phyloP scores from a whole-genome alignment of 495 filamentous ascomycete genomes.

The Penicillium ucsense region DNA sequence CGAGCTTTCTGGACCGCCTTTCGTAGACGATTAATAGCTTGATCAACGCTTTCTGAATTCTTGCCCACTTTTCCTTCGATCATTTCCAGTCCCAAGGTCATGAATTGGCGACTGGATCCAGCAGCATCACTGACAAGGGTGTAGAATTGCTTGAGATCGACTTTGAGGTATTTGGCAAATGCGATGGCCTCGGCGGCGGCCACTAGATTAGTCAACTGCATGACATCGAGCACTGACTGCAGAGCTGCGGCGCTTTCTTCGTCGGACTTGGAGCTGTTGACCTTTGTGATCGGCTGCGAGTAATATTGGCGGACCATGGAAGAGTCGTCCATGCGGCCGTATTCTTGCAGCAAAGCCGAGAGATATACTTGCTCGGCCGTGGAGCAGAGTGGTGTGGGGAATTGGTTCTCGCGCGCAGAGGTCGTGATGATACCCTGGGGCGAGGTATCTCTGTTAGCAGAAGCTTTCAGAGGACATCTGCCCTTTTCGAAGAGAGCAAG shows the following conservation, averaged over 20 bases:
- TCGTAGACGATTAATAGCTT: conserved; percentile 49
- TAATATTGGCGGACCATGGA: conserved; percentile 55
- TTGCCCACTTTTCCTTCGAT: conserved; percentile 24
- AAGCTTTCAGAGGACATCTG: too few species aligned
- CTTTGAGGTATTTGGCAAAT: conserved; percentile 51
- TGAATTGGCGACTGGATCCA: conserved; percentile 53
- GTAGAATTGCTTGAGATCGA: conserved; percentile 57
- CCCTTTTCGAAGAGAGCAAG: too few species aligned
- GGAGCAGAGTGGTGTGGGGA: conserved; percentile 62
- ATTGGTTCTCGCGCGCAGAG: conserved; percentile 47
- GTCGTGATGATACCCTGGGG: conserved; percentile 62
- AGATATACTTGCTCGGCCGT: conserved; percentile 64
- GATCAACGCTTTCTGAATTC: conserved; percentile 41
- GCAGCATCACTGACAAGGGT: conserved; percentile 62
- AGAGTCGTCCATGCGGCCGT: conserved; percentile 58
- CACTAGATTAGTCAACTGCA: conserved; percentile 55
- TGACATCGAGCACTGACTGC: conserved; percentile 47
- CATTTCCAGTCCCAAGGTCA: conserved; percentile 47
- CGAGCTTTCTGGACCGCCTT: conserved; percentile 49
- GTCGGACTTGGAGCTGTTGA: conserved; percentile 13
- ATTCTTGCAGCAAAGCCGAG: conserved; percentile 48
- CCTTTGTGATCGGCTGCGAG: conserved; percentile 29
- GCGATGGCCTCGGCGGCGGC: conserved; percentile 56
- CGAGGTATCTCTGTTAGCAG: conserved; percentile 1
- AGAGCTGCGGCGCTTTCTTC: conserved; percentile 27